Base-by-base conservation (phyloP, 768 basidiomycete genomes). In the Auriculariales sp. region DNA sequence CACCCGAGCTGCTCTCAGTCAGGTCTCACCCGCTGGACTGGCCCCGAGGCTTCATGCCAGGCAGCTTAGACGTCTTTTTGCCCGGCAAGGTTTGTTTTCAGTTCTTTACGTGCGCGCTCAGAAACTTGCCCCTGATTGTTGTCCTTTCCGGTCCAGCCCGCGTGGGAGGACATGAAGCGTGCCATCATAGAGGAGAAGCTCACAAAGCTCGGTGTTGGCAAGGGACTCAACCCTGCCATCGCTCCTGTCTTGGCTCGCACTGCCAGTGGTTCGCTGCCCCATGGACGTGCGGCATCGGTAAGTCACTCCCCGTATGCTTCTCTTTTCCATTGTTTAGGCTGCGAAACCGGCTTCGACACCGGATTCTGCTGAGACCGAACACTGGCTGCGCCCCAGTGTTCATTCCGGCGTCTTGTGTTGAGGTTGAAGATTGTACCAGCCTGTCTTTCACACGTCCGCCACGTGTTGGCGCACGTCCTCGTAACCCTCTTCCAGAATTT, bases 261-360 rank as follows among this genome's bases (percentile, higher is more conserved):
- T n/a, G n/a, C n/a, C n/a, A 78, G 35, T 72, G 78, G 57, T 77
- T 83, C 35, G 75, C 78, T 56, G 83, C 79, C 25, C 81, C 83
- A 88, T 62, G 81, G 79, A 44, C 78, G 88, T 52, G 85, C 88
- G 52, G 82, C 86, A 49, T 90, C 87, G 55, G 88, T 90, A 62
- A 56, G 79, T 77, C 39, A 55, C 44, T 28, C 28, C n/a, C n/a
- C n/a, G n/a, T n/a, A n/a, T n/a, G n/a, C n/a, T n/a, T n/a, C n/a
- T n/a, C n/a, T n/a, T n/a, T n/a, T n/a, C n/a, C n/a, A n/a, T n/a
- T n/a, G n/a, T n/a, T n/a, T n/a, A n/a, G n/a, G n/a, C n/a, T n/a
- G n/a, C n/a, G n/a, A n/a, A n/a, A n/a, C n/a, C n/a, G n/a, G n/a
- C n/a, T n/a, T n/a, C n/a, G n/a, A n/a, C n/a, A n/a, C n/a, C n/a